Conservation (phyloP, 2,329 filamentous ascomycete genomes). For the Pezicula rhizophila region DNA sequence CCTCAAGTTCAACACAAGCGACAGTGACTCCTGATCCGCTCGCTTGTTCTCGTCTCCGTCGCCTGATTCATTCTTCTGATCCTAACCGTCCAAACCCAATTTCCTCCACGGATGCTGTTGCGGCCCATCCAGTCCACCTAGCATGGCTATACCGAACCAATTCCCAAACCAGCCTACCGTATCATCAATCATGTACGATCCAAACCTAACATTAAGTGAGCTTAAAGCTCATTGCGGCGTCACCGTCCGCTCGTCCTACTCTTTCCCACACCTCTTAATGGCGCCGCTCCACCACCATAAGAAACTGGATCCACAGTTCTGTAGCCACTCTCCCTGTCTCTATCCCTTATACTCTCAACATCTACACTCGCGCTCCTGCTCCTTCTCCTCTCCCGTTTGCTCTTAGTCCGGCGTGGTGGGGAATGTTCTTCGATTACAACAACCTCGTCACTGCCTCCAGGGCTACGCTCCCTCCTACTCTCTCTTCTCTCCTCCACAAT, state of each 20-base stretch:
- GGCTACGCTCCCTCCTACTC: conserved; percentile 14
- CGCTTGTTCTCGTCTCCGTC: too few species aligned
- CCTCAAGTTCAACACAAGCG: too few species aligned
- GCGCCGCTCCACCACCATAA: conserved; percentile 22
- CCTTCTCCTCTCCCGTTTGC: conserved; percentile 14
- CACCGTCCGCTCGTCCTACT: background rate
- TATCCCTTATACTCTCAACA: background rate
- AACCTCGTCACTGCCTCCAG: conserved; percentile 24
- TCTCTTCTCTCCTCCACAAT: conserved; percentile 24
- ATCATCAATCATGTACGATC: background rate
- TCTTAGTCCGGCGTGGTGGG: conserved; percentile 25
- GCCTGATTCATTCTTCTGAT: too few species aligned
- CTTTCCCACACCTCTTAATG: conserved; percentile 11
- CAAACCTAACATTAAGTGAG: background rate
- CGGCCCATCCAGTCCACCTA: too few species aligned
- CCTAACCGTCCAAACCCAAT: too few species aligned
- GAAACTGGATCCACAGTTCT: conserved; percentile 25
- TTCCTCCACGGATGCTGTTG: too few species aligned
- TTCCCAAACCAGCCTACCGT: background rate
- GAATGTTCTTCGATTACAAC: conserved; percentile 30
- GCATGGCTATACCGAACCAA: too few species aligned
- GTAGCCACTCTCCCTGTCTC: conserved; percentile 22
- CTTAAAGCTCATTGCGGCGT: background rate
- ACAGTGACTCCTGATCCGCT: too few species aligned
- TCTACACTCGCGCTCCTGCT: too few species aligned